phyloP scores from a whole-genome alignment of 2,329 filamentous ascomycete species.

The Simplicillium sp. region DNA sequence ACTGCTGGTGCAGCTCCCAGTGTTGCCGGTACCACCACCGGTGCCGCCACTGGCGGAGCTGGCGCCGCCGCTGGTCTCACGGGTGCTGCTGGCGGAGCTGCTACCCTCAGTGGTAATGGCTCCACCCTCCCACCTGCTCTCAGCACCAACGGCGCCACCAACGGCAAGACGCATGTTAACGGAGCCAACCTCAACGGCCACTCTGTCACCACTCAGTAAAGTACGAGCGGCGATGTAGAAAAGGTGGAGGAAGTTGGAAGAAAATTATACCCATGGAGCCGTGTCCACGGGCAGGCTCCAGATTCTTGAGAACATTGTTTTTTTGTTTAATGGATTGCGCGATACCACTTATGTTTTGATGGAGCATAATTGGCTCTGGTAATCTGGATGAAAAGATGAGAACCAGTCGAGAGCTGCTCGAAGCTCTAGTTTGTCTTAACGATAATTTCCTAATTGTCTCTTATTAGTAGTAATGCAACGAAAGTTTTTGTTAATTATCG shows the following conservation, averaged over 20 bases:
- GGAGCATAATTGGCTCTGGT: too few species aligned
- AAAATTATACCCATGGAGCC: conserved; percentile 11
- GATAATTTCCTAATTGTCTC: too few species aligned
- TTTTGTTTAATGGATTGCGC: too few species aligned
- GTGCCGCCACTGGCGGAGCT: conserved; percentile 8
- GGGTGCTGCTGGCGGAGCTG: conserved; percentile 7
- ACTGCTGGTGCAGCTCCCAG: conserved; percentile 11
- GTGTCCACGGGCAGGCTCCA: background rate
- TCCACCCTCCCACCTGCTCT: conserved; percentile 7
- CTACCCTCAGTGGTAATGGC: conserved; percentile 7
- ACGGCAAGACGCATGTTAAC: conserved; percentile 7
- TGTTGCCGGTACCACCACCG: conserved; percentile 6
- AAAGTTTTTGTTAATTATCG: too few species aligned
- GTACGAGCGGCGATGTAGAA: conserved; percentile 6
- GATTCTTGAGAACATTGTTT: too few species aligned
- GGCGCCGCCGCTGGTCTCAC: conserved; percentile 2
- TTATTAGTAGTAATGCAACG: too few species aligned
- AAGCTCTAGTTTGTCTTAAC: too few species aligned
- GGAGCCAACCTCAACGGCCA: conserved; percentile 5
- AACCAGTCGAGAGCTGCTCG: too few species aligned
- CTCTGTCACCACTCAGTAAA: conserved; percentile 10
- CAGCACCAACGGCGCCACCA: conserved; percentile 6
- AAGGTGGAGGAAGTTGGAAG: conserved; percentile 1
- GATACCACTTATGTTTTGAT: too few species aligned
- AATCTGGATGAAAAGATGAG: too few species aligned